Evolutionary conservation across 441 rosid genomes (phyloP).

Genomic region (Aleurites moluccanus): DNA sequence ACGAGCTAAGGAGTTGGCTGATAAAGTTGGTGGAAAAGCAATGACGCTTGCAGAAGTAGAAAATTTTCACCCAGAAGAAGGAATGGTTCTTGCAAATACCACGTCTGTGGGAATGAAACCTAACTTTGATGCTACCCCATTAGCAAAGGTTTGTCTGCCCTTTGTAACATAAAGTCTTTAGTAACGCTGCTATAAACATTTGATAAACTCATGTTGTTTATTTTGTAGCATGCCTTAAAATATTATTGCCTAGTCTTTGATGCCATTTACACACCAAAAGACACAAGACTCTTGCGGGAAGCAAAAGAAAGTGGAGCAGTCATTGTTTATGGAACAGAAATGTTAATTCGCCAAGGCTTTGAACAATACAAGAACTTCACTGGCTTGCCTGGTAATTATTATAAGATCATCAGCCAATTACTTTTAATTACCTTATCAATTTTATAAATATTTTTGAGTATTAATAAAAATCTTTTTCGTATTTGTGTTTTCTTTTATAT

Average conservation of each 20-base stretch:
- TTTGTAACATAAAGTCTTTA: too few relatives aligned
- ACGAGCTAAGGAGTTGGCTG: conserved; percentile 48
- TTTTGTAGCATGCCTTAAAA: conserved; percentile 39
- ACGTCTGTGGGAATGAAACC: conserved; percentile 60
- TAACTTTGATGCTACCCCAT: conserved; percentile 41
- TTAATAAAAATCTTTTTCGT: not conserved
- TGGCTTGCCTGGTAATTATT: conserved; percentile 42
- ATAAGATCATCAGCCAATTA: too few relatives aligned
- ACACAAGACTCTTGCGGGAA: conserved; percentile 45
- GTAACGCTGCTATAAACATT: too few relatives aligned
- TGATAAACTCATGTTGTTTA: not conserved
- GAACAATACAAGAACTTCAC: conserved; percentile 56
- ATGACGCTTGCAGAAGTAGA: conserved; percentile 43
- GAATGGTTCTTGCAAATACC: conserved; percentile 59
- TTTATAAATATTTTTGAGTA: not conserved
- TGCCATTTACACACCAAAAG: conserved; percentile 53
- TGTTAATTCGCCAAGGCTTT: conserved; percentile 56
- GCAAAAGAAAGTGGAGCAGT: conserved; percentile 46
- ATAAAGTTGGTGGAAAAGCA: conserved; percentile 47
- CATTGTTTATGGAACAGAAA: conserved; percentile 49
- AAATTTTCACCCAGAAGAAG: conserved; percentile 49
- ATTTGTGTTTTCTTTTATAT: not conserved
- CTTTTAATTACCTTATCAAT: too few relatives aligned
- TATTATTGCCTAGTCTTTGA: conserved; percentile 45
- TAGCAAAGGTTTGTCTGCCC: conserved; percentile 38